A percentile compares a stretch with the other conserved stretches of the same genome.
These are phyloP conservation scores for Brettanomyces nanus DNA, from an alignment of 805 yeast species.

Conservation along the genomic window DNA sequence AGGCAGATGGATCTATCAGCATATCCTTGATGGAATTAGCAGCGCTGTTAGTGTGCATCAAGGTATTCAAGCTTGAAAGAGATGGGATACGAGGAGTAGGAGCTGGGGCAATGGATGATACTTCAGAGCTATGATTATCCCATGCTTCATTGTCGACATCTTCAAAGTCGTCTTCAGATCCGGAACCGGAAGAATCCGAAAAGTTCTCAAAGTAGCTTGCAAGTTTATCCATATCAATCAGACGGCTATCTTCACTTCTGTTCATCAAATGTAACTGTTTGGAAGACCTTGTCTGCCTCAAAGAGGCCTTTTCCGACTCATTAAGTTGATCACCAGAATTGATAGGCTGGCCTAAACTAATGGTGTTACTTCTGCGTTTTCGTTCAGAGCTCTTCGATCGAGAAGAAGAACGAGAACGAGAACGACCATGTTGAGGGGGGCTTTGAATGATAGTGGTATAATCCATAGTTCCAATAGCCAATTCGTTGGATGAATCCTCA, in stretches of 20 bases:
- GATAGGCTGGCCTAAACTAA: slow-evolving; percentile 15
- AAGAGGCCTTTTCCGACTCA: slow-evolving; percentile 8
- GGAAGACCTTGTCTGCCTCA: slow-evolving; percentile 23
- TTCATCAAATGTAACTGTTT: slow-evolving; percentile 20
- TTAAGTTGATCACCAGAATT: slow-evolving; percentile 3
- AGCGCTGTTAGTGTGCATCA: slow-evolving; percentile 1
- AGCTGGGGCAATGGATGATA: not conserved
- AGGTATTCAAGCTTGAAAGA: slow-evolving; percentile 1
- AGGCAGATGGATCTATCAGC: slow-evolving; percentile 2
- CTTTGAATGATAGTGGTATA: slow-evolving; percentile 17
- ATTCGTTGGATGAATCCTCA: slow-evolving; percentile 19
- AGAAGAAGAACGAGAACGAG: slow-evolving; percentile 2
- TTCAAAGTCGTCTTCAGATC: slow-evolving; percentile 7
- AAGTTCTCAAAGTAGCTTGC: slow-evolving; percentile 22
- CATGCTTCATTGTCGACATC: not conserved
- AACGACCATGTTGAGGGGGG: slow-evolving; percentile 7
- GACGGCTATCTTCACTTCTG: slow-evolving; percentile 13
- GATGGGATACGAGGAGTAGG: slow-evolving; percentile 2
- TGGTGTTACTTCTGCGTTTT: slow-evolving; percentile 24
- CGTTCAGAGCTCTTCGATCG: no score
- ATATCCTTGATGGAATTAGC: slow-evolving; percentile 2
- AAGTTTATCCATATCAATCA: slow-evolving; percentile 22
- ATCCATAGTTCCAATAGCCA: slow-evolving; percentile 16
- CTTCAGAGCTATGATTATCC: not conserved
- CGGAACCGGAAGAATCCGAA: slow-evolving; percentile 17